Conservation (phyloP, 2,329 filamentous ascomycete genomes). For the Stagonosporopsis tanaceti region DNA sequence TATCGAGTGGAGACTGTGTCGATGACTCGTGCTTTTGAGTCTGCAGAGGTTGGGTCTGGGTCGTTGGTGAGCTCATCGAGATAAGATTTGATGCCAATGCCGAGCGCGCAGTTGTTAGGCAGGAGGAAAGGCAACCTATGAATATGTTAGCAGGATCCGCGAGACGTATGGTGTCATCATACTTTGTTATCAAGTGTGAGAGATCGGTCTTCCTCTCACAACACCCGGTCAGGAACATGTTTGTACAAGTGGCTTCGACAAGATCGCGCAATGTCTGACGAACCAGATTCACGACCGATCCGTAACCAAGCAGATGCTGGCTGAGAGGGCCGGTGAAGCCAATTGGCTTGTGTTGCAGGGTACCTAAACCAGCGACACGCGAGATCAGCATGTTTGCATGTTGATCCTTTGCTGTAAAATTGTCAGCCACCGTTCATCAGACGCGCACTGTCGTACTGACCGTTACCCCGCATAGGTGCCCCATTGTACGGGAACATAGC, state of each 20-base stretch:
- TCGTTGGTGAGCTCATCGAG: slow-evolving; percentile 70
- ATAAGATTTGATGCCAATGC: slow-evolving; percentile 81
- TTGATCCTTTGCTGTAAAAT: slow-evolving; percentile 71
- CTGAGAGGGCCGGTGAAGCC: slow-evolving; percentile 95
- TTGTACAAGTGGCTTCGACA: slow-evolving; percentile 80
- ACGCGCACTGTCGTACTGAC: slow-evolving; percentile 17
- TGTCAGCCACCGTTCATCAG: slow-evolving; percentile 25
- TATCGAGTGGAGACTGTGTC: slow-evolving; percentile 63
- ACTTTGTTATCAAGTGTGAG: slow-evolving; percentile 76
- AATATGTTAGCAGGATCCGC: slow-evolving; percentile 14
- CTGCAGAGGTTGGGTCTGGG: slow-evolving; percentile 61
- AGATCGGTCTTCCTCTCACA: slow-evolving; percentile 69
- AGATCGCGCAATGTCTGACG: slow-evolving; percentile 82
- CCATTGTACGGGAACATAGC: slow-evolving; percentile 68
- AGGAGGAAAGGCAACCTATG: slow-evolving; percentile 68
- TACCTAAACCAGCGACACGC: slow-evolving; percentile 82
- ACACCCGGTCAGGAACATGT: slow-evolving; percentile 82
- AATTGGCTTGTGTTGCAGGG: slow-evolving; percentile 80
- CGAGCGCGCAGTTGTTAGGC: slow-evolving; percentile 77
- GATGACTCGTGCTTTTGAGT: slow-evolving; percentile 60
- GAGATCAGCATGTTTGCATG: slow-evolving; percentile 82
- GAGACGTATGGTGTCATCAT: slow-evolving; percentile 49
- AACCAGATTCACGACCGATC: slow-evolving; percentile 81
- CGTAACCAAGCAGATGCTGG: slow-evolving; percentile 86
- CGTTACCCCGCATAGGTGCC: slow-evolving; percentile 63